Evolutionary conservation across 306 rosid genomes (phyloP).

Genomic region (Alnus glutinosa): DNA sequence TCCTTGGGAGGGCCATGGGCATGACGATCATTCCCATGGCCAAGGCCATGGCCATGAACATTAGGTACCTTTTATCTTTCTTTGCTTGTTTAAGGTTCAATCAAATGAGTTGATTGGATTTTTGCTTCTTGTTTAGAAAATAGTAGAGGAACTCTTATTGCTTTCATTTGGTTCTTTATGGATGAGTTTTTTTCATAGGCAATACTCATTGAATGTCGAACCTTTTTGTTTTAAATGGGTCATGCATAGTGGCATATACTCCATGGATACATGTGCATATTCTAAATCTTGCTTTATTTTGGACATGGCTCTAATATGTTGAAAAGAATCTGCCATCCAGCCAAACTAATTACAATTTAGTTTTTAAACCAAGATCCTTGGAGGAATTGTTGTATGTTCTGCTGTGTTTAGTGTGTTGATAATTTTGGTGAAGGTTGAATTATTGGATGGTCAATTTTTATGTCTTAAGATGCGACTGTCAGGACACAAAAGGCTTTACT

Average conservation of each 20-base stretch:
- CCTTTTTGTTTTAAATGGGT: background rate
- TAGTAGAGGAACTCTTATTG: background rate
- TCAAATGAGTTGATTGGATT: background rate
- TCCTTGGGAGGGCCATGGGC: conserved; percentile 89
- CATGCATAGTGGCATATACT: background rate
- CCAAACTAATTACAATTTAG: background rate
- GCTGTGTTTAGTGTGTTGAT: background rate
- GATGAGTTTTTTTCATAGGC: no score
- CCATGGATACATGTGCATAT: background rate
- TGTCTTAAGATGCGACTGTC: background rate
- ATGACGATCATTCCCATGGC: conserved; percentile 54
- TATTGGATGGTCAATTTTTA: background rate
- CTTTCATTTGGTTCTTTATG: background rate
- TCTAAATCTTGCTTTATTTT: background rate
- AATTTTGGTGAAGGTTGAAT: background rate
- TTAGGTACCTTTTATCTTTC: conserved; percentile 41
- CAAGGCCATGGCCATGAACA: conserved; percentile 45
- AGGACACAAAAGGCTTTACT: background rate
- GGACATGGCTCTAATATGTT: background rate
- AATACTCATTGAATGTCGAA: background rate
- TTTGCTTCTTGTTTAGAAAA: background rate
- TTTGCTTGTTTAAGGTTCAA: background rate
- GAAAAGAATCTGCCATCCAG: background rate
- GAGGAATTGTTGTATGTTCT: background rate
- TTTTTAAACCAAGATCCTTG: background rate